Evolutionary conservation across 2,329 filamentous ascomycete species (phyloP).

Genomic region (Pyrenochaeta sp.): DNA sequence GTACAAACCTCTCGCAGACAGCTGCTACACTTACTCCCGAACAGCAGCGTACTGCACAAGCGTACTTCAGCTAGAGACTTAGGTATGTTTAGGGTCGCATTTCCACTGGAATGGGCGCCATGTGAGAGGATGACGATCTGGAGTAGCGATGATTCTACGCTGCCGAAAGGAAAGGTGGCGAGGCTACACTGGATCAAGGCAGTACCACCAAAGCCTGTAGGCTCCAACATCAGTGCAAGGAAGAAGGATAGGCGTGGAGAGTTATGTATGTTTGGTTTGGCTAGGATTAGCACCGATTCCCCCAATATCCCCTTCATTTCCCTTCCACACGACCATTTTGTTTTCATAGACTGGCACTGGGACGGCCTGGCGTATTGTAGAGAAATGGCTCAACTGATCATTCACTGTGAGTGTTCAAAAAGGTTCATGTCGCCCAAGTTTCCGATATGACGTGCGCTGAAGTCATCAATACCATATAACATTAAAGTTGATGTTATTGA

Average conservation of each 20-base stretch:
- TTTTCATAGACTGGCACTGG: constrained; percentile 2
- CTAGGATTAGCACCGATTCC: constrained; percentile 27
- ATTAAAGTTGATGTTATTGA: neutral
- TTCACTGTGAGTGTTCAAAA: too few species aligned
- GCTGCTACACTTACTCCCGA: constrained; percentile 79
- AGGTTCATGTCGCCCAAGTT: neutral
- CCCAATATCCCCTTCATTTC: constrained; percentile 10
- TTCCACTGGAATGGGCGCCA: constrained; percentile 2
- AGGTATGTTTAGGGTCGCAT: neutral
- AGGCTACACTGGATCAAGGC: neutral
- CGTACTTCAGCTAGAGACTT: constrained; percentile 73
- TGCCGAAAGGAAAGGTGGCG: neutral
- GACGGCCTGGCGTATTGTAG: neutral
- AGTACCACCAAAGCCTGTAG: neutral
- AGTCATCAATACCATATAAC: neutral
- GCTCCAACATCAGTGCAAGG: neutral
- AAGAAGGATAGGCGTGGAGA: neutral
- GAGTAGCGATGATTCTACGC: constrained; percentile 4
- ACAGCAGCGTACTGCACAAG: constrained; percentile 79
- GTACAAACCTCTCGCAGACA: constrained; percentile 78
- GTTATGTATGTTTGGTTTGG: constrained; percentile 14
- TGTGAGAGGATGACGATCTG: constrained; percentile 5
- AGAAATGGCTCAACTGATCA: neutral
- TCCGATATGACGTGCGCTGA: neutral
- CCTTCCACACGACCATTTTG: neutral